Evolutionary conservation across 2,329 filamentous ascomycete species (phyloP).

Genomic region (Mariannaea sp.): DNA sequence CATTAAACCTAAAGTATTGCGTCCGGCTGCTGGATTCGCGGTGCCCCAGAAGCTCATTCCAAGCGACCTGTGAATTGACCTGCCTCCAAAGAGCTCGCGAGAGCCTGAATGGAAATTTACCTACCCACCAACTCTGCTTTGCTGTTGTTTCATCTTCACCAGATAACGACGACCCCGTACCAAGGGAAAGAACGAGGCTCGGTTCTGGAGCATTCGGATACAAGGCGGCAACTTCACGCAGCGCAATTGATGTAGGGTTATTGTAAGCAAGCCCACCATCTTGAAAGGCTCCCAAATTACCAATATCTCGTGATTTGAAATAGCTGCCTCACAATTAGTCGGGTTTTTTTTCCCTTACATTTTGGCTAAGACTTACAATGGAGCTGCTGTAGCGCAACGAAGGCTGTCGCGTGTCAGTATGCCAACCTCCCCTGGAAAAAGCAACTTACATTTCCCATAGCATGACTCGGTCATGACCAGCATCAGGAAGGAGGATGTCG

Average conservation of each 20-base stretch:
- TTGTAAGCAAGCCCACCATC: constrained; percentile 30
- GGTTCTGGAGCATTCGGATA: constrained; percentile 16
- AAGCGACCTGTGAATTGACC: constrained; percentile 18
- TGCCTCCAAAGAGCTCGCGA: constrained; percentile 17
- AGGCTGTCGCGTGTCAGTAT: constrained; percentile 11
- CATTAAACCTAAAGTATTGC: constrained; percentile 17
- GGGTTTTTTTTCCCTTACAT: not conserved
- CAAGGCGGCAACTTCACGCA: constrained; percentile 22
- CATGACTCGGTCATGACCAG: constrained; percentile 2
- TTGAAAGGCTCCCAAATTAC: constrained; percentile 21
- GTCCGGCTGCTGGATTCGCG: constrained; percentile 11
- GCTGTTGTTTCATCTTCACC: not conserved
- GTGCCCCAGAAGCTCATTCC: constrained; percentile 20
- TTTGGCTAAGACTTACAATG: constrained; percentile 20
- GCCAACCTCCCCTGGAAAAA: not conserved
- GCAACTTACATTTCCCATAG: constrained; percentile 19
- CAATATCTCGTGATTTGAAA: constrained; percentile 20
- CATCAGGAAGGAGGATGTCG: constrained; percentile 4
- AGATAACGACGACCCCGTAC: constrained; percentile 20
- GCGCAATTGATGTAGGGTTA: constrained; percentile 28
- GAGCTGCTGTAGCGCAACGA: constrained; percentile 24
- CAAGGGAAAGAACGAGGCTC: constrained; percentile 28
- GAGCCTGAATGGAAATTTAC: constrained; percentile 13
- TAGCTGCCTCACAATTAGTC: constrained; percentile 15
- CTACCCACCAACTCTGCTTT: not conserved